A percentile compares a stretch with the other conserved stretches of the same genome.
These are phyloP conservation scores for Phytophthora sp. DNA, from an alignment of 352 stramenopile genomes.

Conservation along the genomic window DNA sequence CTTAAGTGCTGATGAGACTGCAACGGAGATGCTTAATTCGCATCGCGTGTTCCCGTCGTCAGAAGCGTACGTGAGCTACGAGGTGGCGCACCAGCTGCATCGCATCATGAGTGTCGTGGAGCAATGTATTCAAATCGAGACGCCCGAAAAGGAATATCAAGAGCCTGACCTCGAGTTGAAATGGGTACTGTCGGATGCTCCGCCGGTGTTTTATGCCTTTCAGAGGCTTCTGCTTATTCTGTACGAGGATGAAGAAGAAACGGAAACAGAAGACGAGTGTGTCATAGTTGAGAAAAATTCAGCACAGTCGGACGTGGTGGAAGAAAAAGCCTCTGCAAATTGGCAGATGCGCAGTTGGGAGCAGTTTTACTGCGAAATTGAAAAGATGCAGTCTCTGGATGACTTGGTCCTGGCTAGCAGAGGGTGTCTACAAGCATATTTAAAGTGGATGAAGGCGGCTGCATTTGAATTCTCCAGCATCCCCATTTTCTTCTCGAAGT, in stretches of 20 bases:
- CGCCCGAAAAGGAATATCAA: constrained; percentile 33
- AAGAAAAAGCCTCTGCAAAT: constrained; percentile 4
- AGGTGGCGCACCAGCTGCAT: constrained; percentile 66
- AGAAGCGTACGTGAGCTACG: constrained; percentile 70
- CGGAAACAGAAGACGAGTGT: constrained; percentile 15
- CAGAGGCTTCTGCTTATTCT: constrained; percentile 41
- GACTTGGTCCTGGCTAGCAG: constrained; percentile 62
- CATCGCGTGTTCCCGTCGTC: constrained; percentile 51
- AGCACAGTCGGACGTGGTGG: neutral
- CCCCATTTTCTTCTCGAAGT: constrained; percentile 63
- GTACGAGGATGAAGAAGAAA: constrained; percentile 30
- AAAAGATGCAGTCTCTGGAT: constrained; percentile 56
- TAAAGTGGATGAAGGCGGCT: constrained; percentile 45
- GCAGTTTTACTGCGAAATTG: constrained; percentile 52
- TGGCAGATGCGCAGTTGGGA: constrained; percentile 64
- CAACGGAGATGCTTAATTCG: constrained; percentile 12
- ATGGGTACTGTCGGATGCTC: constrained; percentile 45
- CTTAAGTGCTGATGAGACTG: constrained; percentile 11
- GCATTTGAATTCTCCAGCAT: constrained; percentile 17
- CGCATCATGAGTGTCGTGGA: constrained; percentile 54
- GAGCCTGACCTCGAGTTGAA: constrained; percentile 59
- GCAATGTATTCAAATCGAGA: constrained; percentile 42
- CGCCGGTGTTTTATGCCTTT: constrained; percentile 54
- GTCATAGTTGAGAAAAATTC: neutral
- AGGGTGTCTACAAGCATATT: constrained; percentile 51